Evolutionary conservation across 257 asterid genomes (phyloP).

Genomic region (Solanum commersonii): DNA sequence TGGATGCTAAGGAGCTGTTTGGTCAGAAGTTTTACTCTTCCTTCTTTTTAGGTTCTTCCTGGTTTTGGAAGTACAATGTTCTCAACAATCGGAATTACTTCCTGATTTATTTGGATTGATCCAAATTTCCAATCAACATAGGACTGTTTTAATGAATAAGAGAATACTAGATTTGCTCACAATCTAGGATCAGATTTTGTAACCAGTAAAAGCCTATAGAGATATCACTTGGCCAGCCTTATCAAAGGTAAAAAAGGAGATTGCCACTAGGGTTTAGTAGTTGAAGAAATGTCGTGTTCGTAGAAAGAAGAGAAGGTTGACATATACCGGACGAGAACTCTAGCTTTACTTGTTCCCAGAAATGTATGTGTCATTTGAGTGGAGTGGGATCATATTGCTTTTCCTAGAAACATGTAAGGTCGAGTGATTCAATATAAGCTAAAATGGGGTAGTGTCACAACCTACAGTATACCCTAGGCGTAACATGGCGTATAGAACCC

Average conservation of each 20-base stretch:
- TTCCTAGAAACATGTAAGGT: background rate
- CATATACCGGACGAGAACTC: background rate
- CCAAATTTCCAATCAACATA: background rate
- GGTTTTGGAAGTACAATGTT: background rate
- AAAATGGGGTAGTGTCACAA: background rate
- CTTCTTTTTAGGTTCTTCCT: background rate
- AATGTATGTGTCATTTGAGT: background rate
- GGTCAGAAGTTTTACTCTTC: background rate
- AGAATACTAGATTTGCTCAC: background rate
- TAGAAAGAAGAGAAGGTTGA: background rate
- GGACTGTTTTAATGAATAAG: background rate
- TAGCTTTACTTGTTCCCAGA: background rate
- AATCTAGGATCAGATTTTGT: background rate
- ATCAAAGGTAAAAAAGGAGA: background rate
- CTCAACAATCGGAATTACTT: background rate
- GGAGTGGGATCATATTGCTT: background rate
- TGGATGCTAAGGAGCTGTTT: background rate
- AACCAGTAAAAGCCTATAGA: background rate
- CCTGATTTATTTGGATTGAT: background rate
- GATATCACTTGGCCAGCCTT: background rate
- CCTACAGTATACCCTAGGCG: too few species aligned
- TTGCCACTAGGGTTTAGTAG: background rate
- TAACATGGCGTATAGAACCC: too few species aligned
- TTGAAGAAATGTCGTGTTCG: background rate
- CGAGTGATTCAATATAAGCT: background rate